These are phyloP conservation scores for Aureobasidium sp. DNA, from an alignment of 2,329 filamentous ascomycete genomes.

Conservation along the genomic window DNA sequence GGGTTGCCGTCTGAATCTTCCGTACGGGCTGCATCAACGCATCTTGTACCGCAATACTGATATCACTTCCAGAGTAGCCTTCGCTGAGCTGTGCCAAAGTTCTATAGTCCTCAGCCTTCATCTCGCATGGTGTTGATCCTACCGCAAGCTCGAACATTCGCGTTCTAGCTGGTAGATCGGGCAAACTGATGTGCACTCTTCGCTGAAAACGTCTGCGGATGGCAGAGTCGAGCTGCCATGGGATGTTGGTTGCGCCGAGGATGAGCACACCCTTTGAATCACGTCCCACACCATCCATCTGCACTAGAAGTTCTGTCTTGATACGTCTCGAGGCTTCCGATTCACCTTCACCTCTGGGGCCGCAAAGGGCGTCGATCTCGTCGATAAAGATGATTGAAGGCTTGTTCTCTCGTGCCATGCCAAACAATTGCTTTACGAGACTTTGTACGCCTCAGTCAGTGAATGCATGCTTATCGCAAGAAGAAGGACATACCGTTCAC, in stretches of 20 bases:
- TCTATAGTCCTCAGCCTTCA: constrained; percentile 69
- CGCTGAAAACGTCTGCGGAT: constrained; percentile 95
- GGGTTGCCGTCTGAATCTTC: constrained; percentile 93
- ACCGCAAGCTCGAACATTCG: constrained; percentile 94
- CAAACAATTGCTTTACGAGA: constrained; percentile 92
- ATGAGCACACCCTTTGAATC: constrained; percentile 92
- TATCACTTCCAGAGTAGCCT: constrained; percentile 94
- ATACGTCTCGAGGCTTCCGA: constrained; percentile 95
- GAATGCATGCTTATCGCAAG: not conserved
- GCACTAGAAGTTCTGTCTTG: constrained; percentile 95
- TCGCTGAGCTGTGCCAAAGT: constrained; percentile 75
- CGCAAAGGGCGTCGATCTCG: constrained; percentile 93
- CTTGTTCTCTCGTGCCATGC: constrained; percentile 96
- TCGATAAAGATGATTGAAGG: constrained; percentile 92
- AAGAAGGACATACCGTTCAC: constrained; percentile 63
- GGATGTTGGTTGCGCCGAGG: constrained; percentile 93
- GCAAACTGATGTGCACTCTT: constrained; percentile 88
- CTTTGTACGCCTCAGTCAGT: constrained; percentile 35
- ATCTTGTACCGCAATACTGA: constrained; percentile 89
- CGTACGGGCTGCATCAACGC: constrained; percentile 95
- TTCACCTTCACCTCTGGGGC: constrained; percentile 86
- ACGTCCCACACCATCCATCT: constrained; percentile 98
- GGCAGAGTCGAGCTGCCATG: constrained; percentile 94
- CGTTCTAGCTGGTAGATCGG: constrained; percentile 76
- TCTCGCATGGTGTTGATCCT: constrained; percentile 82